These are phyloP conservation scores for Whalleya microplaca DNA, from an alignment of 2,329 filamentous ascomycete genomes.

Conservation along the genomic window DNA sequence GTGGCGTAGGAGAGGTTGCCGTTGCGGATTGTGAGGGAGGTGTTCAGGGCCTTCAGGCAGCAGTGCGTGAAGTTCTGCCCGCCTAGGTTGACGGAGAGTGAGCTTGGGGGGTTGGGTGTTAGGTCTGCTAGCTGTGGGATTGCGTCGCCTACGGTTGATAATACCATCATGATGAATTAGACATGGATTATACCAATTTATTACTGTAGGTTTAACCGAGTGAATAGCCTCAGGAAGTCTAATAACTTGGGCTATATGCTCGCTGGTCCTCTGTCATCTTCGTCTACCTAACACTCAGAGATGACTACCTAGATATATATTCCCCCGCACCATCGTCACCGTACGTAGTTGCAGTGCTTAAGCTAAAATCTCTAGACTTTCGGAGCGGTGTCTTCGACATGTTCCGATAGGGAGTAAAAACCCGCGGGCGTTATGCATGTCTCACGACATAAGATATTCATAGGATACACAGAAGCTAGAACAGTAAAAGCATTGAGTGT, in stretches of 20 bases:
- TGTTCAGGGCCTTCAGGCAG: slow-evolving; percentile 35
- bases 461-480: slow-evolving; percentile 10
- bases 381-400: slow-evolving; percentile 4
- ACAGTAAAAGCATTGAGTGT: neutral
- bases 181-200: neutral
- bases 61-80: slow-evolving; percentile 38
- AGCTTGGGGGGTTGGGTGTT: slow-evolving; percentile 12
- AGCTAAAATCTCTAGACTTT: neutral
- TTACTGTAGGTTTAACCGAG: neutral
- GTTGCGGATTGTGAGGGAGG: slow-evolving; percentile 25
- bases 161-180: slow-evolving; percentile 9
- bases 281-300: neutral
- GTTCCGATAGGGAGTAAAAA: neutral
- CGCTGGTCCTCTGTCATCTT: neutral
- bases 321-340: too few relatives aligned
- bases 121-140: slow-evolving; percentile 34
- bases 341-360: too few relatives aligned
- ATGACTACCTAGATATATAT: too few relatives aligned
- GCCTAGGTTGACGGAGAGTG: slow-evolving; percentile 22
- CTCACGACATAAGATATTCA: slow-evolving; percentile 7
- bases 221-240: neutral
- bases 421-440: slow-evolving; percentile 9
- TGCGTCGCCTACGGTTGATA: slow-evolving; percentile 17
- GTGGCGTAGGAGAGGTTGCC: slow-evolving; percentile 31
- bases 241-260: neutral